Evolutionary conservation across 257 asterid genomes (phyloP), one percentile per base, ranked within the genome.

Genomic region (Linaria vulgaris): DNA sequence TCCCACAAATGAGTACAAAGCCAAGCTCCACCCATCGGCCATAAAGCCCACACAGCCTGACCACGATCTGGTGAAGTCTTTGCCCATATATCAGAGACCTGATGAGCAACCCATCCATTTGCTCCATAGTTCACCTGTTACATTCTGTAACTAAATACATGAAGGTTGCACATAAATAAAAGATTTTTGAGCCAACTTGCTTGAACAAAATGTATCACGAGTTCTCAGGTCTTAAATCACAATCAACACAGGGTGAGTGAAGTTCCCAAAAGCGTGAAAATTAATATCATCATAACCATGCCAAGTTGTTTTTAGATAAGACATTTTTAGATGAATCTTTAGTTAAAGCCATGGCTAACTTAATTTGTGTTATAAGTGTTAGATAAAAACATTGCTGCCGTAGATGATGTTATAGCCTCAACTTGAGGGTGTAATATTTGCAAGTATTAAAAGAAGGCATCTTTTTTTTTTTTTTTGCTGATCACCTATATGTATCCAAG

Each of bases 11-110:
- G 96, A 22, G 95, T 84, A 62, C 82, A 82, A 34, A 86, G 87
- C 96, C 96, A 88, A 9, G 94, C 88, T 68, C 95, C 96, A 21
- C 95, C 94, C 96, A 88, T 86, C 68, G 59, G 95, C 96, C 96
- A 88, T 54, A 78, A 45, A 47, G 96, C 88, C 85, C 88, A 88
- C 64, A 77, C 80, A 0, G 90, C 81, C 37, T 80, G 56, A 27
- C 92, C 88, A 15, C 61, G 66, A 70, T 86, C 84, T 0, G 92
- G 87, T 4, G 95, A 82, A 46, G 96, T 76, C 76, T 88, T 88
- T 8, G 95, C 90, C 96, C 95, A 88, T 68, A 84, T 56, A 72
- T 88, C 95, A 22, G 96, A 78, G 34, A 82, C 80, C 61, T 86
- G 95, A 84, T 88, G 96, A 9, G 83, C 85, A 67, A 88, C 95